Evolutionary conservation across 805 yeast genomes (phyloP), one percentile per base, ranked within the genome.

Genomic region (Hagleromyces aurorensis): DNA sequence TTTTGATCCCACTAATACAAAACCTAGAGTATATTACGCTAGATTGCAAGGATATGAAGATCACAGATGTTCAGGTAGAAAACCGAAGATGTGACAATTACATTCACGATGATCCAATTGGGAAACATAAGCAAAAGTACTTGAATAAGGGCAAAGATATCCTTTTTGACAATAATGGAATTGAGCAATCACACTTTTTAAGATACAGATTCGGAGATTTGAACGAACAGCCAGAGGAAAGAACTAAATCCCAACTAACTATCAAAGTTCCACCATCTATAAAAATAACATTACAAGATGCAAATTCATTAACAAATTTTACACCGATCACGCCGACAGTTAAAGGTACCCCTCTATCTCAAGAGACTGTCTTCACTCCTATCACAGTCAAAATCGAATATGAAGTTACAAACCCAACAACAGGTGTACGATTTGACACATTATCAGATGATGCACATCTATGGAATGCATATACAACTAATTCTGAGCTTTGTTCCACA

Each of bases 391-490:
- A 69, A 30, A 75, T 89, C 12, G 77, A 70, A 34, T 89, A 82
- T 50, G 67, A 64, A 30, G 52, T 82, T 7, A 61, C 61, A 25
- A 78, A 79, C 37, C 81, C 89, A 2, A 69, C 67, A 22, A 72
- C 75, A 35, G 97, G 96, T 6, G 56, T 91, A 10, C 66, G 70
- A 28, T 91, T 91, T 52, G 75, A 67, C 26, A 62, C 76, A 2
- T 63, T 41, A 6, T 30, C 56, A 12, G 46, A 47, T 16, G 10
- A 25, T 2, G 65, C 11, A 53, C 55, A 62, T 19, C 57, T 61
- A 26, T 85, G 95, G 94, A 91, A 79, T 47, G 93, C 84, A 2
- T 86, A 81, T 55, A 89, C 97, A 0, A 65, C 73, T 2, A 87
- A 89, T 48, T 67, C 83, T 4, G 86, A 84, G 16, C 57, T 78